phyloP scores from a whole-genome alignment of 2,329 filamentous ascomycete species.

The Aspergillus thermomutatus region DNA sequence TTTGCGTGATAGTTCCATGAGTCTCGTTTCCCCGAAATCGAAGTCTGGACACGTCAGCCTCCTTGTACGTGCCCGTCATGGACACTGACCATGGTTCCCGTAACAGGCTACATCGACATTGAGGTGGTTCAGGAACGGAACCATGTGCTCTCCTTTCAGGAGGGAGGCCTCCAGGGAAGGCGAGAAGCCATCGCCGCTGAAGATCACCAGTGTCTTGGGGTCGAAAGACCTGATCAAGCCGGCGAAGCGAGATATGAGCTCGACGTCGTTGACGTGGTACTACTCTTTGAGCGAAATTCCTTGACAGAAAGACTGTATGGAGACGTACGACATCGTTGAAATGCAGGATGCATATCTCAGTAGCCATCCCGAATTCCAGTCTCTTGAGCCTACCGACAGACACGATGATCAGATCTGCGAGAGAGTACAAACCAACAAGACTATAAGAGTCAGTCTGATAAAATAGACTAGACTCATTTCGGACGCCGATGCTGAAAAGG shows the following conservation, averaged over 20 bases:
- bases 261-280: neutral
- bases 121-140: slow-evolving; percentile 11
- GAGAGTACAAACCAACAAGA: neutral
- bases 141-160: slow-evolving; percentile 15
- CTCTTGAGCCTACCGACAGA: neutral
- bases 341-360: neutral
- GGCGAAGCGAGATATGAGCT: neutral
- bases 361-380: neutral
- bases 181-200: slow-evolving; percentile 17
- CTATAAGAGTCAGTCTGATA: neutral
- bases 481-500: neutral
- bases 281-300: neutral
- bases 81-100: slow-evolving; percentile 15
- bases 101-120: slow-evolving; percentile 13
- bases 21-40: slow-evolving; percentile 12
- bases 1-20: slow-evolving; percentile 9
- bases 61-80: neutral
- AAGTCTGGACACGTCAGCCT: slow-evolving; percentile 4
- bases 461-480: neutral
- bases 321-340: neutral
- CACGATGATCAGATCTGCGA: neutral
- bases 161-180: slow-evolving; percentile 16
- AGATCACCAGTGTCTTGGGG: slow-evolving; percentile 3
- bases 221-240: neutral
- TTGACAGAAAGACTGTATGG: neutral